phyloP scores from a whole-genome alignment of 257 asterid genomes.

The Przewalskia tangutica region DNA sequence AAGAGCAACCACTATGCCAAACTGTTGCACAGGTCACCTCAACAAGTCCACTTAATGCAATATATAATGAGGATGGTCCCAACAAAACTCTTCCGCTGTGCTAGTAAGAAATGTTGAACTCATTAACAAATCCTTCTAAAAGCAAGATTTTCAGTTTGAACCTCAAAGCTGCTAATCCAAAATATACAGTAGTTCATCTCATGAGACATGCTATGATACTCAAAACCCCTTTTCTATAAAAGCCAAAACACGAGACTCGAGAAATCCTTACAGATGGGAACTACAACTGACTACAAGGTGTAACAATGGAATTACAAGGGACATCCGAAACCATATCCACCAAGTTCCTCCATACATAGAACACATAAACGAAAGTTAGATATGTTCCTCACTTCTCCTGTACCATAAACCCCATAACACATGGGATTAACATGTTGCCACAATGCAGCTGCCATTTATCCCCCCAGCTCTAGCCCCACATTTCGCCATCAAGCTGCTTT shows the following conservation, averaged over 20 bases:
- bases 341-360: not conserved
- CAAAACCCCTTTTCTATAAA: slow-evolving; percentile 8
- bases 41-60: not conserved
- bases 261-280: slow-evolving; percentile 2
- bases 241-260: slow-evolving; percentile 12
- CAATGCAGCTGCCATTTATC: not conserved
- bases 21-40: not conserved
- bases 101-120: not conserved
- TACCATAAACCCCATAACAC: slow-evolving; percentile 13
- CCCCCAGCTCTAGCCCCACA: not conserved
- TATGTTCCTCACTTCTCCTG: slow-evolving; percentile 5
- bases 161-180: not conserved
- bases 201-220: not conserved
- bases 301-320: slow-evolving; percentile 7
- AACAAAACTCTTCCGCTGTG: too few relatives aligned
- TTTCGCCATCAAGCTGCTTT: slow-evolving; percentile 1
- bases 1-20: too few relatives aligned
- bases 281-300: slow-evolving; percentile 5
- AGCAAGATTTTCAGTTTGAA: not conserved
- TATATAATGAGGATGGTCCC: not conserved
- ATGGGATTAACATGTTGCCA: slow-evolving; percentile 14
- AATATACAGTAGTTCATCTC: not conserved
- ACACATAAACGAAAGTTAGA: not conserved
- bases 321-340: slow-evolving; percentile 8
- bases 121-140: not conserved